phyloP scores from a whole-genome alignment of 441 rosid genomes.

The Dalechampia spathulata region DNA sequence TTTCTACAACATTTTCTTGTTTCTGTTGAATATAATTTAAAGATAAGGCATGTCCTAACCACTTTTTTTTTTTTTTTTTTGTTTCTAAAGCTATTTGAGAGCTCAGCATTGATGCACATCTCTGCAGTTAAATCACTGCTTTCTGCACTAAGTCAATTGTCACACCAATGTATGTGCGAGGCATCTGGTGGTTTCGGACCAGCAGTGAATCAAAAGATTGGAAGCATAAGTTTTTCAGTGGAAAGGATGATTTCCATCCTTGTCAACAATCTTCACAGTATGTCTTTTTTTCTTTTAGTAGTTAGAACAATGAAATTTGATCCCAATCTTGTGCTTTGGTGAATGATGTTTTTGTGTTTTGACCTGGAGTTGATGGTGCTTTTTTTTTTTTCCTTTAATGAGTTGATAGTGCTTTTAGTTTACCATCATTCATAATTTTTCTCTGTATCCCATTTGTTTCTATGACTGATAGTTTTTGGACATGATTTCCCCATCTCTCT shows the following conservation, averaged over 20 bases:
- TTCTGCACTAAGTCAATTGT: slow-evolving; percentile 75
- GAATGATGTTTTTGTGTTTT: background rate
- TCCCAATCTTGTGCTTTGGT: background rate
- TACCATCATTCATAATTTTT: background rate
- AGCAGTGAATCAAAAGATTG: slow-evolving; percentile 68
- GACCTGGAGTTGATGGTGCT: background rate
- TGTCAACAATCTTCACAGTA: slow-evolving; percentile 96
- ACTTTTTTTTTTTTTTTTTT: slow-evolving; percentile 28
- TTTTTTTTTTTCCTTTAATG: background rate
- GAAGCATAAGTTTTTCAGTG: slow-evolving; percentile 82
- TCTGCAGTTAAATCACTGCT: slow-evolving; percentile 97
- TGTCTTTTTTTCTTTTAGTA: slow-evolving; percentile 27
- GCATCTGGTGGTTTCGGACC: slow-evolving; percentile 69
- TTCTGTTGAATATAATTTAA: slow-evolving; percentile 11
- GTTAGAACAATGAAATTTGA: slow-evolving; percentile 4
- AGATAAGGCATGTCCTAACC: slow-evolving; percentile 29
- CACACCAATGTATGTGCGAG: slow-evolving; percentile 82
- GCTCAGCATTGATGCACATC: slow-evolving; percentile 96
- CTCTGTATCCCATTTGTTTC: background rate
- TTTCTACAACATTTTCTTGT: background rate
- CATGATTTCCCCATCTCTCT: background rate
- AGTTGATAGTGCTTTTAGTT: too few species aligned
- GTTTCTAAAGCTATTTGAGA: slow-evolving; percentile 77
- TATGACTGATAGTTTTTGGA: background rate
- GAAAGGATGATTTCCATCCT: slow-evolving; percentile 96